These are phyloP conservation scores for Candida andamanensis DNA, from an alignment of 805 yeast genomes.

Conservation along the genomic window DNA sequence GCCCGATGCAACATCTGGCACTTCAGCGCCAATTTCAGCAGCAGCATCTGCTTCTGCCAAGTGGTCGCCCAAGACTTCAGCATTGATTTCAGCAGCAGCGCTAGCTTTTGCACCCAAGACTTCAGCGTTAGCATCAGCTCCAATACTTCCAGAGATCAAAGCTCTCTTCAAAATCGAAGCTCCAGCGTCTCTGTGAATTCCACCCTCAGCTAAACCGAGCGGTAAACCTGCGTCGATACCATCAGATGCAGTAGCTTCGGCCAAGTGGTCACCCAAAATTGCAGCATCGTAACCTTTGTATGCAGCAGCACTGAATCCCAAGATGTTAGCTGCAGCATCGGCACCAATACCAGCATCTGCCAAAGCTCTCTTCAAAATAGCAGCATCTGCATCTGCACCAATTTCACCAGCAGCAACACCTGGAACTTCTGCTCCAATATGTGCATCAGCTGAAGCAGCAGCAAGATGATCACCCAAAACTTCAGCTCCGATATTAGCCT, in stretches of 20 bases:
- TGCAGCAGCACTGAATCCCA: conserved; percentile 3
- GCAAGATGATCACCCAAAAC: conserved; percentile 14
- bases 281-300: conserved; percentile 6
- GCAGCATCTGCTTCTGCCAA: conserved; percentile 11
- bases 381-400: conserved; percentile 6
- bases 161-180: conserved; percentile 9
- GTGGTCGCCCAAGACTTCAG: conserved; percentile 12
- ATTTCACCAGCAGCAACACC: conserved; percentile 4
- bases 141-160: conserved; percentile 7
- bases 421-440: conserved; percentile 7
- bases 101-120: conserved; percentile 7
- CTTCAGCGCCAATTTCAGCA: conserved; percentile 5
- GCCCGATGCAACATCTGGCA: conserved; percentile 5
- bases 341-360: conserved; percentile 11
- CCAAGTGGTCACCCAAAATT: conserved; percentile 5
- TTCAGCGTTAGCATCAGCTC: conserved; percentile 2
- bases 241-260: conserved; percentile 4
- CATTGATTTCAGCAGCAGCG: conserved; percentile 10
- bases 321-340: conserved; percentile 5
- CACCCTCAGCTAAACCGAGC: conserved; percentile 3
- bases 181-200: conserved; percentile 2
- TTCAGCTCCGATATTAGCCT: conserved; percentile 11
- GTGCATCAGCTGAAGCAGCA: conserved; percentile 12
- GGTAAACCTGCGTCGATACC: conserved; percentile 6
- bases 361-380: conserved; percentile 9